Evolutionary conservation across 768 basidiomycete genomes (phyloP).

Genomic region (Dacryopinax primogenitus): DNA sequence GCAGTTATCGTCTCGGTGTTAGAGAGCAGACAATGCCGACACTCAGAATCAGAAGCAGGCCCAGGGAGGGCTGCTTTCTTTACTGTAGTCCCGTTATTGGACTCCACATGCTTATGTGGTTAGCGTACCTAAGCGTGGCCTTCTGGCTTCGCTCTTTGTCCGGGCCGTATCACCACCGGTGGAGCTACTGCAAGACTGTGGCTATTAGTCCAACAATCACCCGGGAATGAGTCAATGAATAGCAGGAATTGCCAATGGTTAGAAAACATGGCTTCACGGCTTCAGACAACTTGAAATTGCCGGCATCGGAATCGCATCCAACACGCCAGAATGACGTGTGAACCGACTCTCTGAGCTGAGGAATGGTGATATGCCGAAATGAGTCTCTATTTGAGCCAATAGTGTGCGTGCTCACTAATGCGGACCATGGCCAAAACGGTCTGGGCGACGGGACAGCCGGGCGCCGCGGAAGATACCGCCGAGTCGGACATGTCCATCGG

Average conservation of each 20-base stretch:
- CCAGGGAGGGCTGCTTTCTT: neutral
- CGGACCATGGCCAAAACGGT: neutral
- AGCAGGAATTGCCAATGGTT: neutral
- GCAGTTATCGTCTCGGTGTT: neutral
- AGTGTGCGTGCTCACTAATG: too few relatives aligned
- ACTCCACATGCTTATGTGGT: neutral
- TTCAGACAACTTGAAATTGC: too few relatives aligned
- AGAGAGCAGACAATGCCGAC: neutral
- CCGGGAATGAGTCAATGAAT: neutral
- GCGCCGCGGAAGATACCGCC: neutral
- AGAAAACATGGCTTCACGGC: too few relatives aligned
- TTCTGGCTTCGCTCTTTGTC: neutral
- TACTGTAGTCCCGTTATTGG: neutral
- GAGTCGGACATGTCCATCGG: neutral
- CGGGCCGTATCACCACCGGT: constrained; percentile 1
- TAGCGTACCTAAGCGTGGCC: neutral
- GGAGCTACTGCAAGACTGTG: neutral
- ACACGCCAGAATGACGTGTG: too few relatives aligned
- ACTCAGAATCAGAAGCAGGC: neutral
- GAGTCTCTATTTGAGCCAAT: too few relatives aligned
- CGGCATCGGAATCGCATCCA: too few relatives aligned
- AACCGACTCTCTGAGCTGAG: too few relatives aligned
- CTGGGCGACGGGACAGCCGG: neutral
- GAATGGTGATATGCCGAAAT: too few relatives aligned
- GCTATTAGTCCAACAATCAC: neutral